phyloP scores from a whole-genome alignment of 192 early-diverging fungal species.

The Obelidium mucronatum region DNA sequence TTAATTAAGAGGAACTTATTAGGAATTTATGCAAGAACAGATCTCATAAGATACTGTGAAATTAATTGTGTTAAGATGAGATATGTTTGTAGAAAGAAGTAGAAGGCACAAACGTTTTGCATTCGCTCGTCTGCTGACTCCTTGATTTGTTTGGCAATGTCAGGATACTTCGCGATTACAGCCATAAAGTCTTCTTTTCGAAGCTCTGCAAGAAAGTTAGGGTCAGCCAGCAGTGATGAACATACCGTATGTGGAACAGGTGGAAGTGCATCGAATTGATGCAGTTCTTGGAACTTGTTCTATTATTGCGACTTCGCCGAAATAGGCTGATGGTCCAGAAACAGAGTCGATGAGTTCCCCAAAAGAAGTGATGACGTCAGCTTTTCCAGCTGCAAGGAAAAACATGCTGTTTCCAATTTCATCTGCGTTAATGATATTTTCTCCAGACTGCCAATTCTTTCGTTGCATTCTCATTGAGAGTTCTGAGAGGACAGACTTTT shows the following conservation, averaged over 20 bases:
- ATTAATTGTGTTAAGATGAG: not conserved
- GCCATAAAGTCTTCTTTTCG: slow-evolving; percentile 42
- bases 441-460: slow-evolving; percentile 36
- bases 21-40: slow-evolving; percentile 45
- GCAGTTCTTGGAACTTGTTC: slow-evolving; percentile 58
- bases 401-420: slow-evolving; percentile 56
- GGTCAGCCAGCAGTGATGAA: not conserved
- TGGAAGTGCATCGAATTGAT: slow-evolving; percentile 39
- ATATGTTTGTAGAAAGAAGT: not conserved
- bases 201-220: slow-evolving; percentile 34
- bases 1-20: too few relatives aligned
- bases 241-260: slow-evolving; percentile 45
- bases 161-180: slow-evolving; percentile 42
- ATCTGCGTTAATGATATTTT: slow-evolving; percentile 45
- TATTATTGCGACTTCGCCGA: slow-evolving; percentile 64
- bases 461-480: slow-evolving; percentile 46
- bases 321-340: slow-evolving; percentile 48
- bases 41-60: slow-evolving; percentile 52
- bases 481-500: slow-evolving; percentile 43
- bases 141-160: slow-evolving; percentile 41
- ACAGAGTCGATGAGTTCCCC: slow-evolving; percentile 51
- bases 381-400: slow-evolving; percentile 56
- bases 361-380: slow-evolving; percentile 54
- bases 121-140: slow-evolving; percentile 49
- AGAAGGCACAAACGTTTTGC: slow-evolving; percentile 36